Base-by-base conservation (phyloP, 805 yeast species). In the Cyberlindnera bimundalis region DNA sequence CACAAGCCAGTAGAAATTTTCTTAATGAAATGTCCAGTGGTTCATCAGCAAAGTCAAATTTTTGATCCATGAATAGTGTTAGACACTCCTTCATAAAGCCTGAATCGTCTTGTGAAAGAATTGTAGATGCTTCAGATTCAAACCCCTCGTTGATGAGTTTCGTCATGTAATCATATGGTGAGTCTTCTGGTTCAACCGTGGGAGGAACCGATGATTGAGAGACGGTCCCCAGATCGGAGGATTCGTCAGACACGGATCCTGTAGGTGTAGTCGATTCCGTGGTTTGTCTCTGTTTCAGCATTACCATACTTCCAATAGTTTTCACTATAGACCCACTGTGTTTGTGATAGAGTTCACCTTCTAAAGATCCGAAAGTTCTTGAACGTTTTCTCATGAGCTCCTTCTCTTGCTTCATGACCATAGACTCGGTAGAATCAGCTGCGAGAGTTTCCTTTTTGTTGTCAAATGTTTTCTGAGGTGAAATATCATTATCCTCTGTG, bases 21-120 rank as follows among this genome's bases (percentile, higher is more conserved):
- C 90, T 62, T 37, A 84, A 58, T 0, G 90, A 70, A 43, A 84
- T 64, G 51, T 84, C 93, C 14, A 84, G 51, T 0, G 93, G 84
- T 46, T 74, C 76, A 19, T 64, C 65, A 3, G 50, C 32, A 43
- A 84, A 79, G 39, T 75, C 66, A 51, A 79, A 79, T 34, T 58
- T 64, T 13, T 51, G 48, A 0, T 41, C 31, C n/a, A 68, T 45
- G 36, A 51, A 67, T 15, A 43, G 34, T 6, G 40, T 30, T 14
- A 68, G 44, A 42, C 67, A 64, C 2, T 45, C 40, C 3, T 46
- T 43, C 35, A 53, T 46, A 31, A 60, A 65, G 2, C 35, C 44
- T 21, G 59, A 58, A 15, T 59, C 55, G 13, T 52, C 55, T 8
- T 46, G 45, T 3, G 64, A 49, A 14, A 67, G 48, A n/a, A 65